Conservation (phyloP, 306 rosid genomes). For the Cucurbita pepo region DNA sequence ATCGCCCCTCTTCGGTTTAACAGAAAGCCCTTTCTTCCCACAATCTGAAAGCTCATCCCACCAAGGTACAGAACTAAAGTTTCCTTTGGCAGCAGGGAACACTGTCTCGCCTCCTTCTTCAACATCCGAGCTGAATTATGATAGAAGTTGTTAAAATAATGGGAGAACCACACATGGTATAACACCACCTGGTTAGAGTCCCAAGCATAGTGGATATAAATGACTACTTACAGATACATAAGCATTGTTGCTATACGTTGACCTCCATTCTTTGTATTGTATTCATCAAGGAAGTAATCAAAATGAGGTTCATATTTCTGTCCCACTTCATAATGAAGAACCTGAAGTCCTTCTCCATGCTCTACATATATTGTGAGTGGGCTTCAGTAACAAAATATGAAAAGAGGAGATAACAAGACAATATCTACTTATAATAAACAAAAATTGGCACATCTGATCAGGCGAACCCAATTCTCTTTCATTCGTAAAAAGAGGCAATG, state of each 20-base stretch:
- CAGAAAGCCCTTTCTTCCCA: conserved; percentile 75
- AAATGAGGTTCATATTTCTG: conserved; percentile 96
- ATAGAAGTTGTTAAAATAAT: conserved; percentile 10
- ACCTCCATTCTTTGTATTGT: conserved; percentile 80
- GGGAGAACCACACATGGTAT: conserved; percentile 1
- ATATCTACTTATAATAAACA: neutral
- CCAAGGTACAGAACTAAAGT: conserved; percentile 85
- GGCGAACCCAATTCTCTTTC: neutral
- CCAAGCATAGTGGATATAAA: neutral
- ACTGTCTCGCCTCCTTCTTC: conserved; percentile 99
- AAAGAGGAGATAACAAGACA: neutral
- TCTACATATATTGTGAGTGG: conserved; percentile 33
- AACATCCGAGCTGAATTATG: conserved; percentile 69
- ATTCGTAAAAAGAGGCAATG: neutral
- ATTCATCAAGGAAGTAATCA: conserved; percentile 87
- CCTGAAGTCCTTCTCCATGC: conserved; percentile 96
- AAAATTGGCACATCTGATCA: neutral
- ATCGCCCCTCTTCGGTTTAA: conserved; percentile 92
- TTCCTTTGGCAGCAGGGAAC: conserved; percentile 93
- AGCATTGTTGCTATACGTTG: conserved; percentile 92
- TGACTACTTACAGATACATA: conserved; percentile 85
- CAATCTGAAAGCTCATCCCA: conserved; percentile 96
- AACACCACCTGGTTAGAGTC: conserved; percentile 4
- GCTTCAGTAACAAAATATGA: conserved; percentile 15
- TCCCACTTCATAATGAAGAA: conserved; percentile 96